phyloP scores from a whole-genome alignment of 2,329 filamentous ascomycete species.

The Plectosphaerella cucumerina region DNA sequence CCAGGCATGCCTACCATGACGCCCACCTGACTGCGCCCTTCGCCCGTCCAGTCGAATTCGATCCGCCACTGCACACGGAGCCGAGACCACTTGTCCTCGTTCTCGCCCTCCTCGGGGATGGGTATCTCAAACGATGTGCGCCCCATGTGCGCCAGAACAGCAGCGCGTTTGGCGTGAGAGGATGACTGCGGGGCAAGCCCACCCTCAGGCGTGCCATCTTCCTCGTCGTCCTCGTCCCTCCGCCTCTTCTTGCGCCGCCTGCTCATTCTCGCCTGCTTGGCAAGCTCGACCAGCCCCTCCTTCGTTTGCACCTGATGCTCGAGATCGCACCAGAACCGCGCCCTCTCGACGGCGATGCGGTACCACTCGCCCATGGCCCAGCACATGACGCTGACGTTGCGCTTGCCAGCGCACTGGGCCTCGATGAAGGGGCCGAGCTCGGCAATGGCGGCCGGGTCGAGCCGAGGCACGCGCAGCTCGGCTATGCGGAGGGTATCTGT shows the following conservation, averaged over 20 bases:
- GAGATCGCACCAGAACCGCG: slow-evolving; percentile 57
- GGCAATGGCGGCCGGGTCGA: slow-evolving; percentile 53
- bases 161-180: slow-evolving; percentile 22
- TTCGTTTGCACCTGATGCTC: slow-evolving; percentile 39
- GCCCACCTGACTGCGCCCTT: slow-evolving; percentile 56
- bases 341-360: slow-evolving; percentile 54
- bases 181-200: slow-evolving; percentile 15
- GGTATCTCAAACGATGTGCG: slow-evolving; percentile 43
- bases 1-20: slow-evolving; percentile 53
- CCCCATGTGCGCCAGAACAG: slow-evolving; percentile 51
- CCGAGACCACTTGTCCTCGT: slow-evolving; percentile 28
- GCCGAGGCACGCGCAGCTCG: slow-evolving; percentile 45
- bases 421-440: slow-evolving; percentile 55
- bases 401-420: slow-evolving; percentile 31
- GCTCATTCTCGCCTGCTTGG: slow-evolving; percentile 21
- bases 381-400: slow-evolving; percentile 55
- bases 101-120: slow-evolving; percentile 24
- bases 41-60: slow-evolving; percentile 68
- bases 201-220: slow-evolving; percentile 11
- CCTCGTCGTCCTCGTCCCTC: slow-evolving; percentile 11
- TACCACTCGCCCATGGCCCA: slow-evolving; percentile 70
- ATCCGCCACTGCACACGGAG: slow-evolving; percentile 60
- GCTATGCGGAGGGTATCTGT: slow-evolving; percentile 46
- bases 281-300: slow-evolving; percentile 25
- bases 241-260: slow-evolving; percentile 13